phyloP scores from a whole-genome alignment of 2,329 filamentous ascomycete species.

The Hymenoscyphus repandus region DNA sequence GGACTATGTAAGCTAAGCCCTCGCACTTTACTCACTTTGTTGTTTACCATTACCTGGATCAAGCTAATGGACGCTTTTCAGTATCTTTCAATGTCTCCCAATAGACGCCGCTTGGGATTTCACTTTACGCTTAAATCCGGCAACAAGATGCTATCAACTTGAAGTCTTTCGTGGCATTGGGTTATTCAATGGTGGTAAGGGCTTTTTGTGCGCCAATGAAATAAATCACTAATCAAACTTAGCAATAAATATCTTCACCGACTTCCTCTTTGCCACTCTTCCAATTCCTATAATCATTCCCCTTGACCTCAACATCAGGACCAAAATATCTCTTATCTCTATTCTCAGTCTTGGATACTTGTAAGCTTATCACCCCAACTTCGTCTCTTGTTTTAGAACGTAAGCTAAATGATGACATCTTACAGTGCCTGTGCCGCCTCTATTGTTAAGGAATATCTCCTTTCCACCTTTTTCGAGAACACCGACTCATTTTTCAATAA shows the following conservation, averaged over 20 bases:
- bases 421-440: slow-evolving; percentile 37
- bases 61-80: not conserved
- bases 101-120: slow-evolving; percentile 41
- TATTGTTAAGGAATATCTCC: slow-evolving; percentile 38
- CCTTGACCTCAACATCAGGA: slow-evolving; percentile 37
- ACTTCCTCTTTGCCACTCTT: slow-evolving; percentile 33
- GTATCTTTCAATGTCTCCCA: slow-evolving; percentile 43
- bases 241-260: slow-evolving; percentile 25
- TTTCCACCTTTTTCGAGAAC: slow-evolving; percentile 33
- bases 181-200: slow-evolving; percentile 40
- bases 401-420: not conserved
- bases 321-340: slow-evolving; percentile 35
- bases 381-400: not conserved
- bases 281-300: slow-evolving; percentile 39
- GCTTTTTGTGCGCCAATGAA: not conserved
- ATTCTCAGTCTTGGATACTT: slow-evolving; percentile 25
- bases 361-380: slow-evolving; percentile 9
- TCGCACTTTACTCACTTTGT: no score
- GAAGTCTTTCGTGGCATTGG: slow-evolving; percentile 38
- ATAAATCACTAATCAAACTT: not conserved
- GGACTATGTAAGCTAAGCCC: slow-evolving; percentile 31
- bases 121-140: slow-evolving; percentile 20
- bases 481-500: slow-evolving; percentile 32
- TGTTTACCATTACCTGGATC: no score
- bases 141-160: slow-evolving; percentile 38